These are phyloP conservation scores for Didymella pinodella DNA, from an alignment of 2,329 filamentous ascomycete species.

Conservation along the genomic window DNA sequence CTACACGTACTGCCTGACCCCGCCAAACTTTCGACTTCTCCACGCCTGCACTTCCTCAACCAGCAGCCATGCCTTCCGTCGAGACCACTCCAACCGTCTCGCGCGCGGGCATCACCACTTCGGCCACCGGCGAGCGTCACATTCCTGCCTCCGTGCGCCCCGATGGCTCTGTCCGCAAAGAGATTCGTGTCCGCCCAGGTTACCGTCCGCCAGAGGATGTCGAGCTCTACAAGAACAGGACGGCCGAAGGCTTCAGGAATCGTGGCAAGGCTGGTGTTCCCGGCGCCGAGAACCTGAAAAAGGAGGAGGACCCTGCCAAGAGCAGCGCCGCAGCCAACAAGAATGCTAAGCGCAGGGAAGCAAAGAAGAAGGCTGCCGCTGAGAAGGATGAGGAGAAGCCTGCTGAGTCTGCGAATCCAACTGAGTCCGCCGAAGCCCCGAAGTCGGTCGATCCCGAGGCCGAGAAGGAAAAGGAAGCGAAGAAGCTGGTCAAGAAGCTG, in stretches of 20 bases:
- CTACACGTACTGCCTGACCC: constrained; percentile 5
- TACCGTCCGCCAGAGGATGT: constrained; percentile 96
- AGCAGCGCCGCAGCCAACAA: constrained; percentile 70
- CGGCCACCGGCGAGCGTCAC: constrained; percentile 78
- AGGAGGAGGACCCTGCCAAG: constrained; percentile 56
- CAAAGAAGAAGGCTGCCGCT: constrained; percentile 64
- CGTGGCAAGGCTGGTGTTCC: constrained; percentile 74
- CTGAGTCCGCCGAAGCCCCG: constrained; percentile 35
- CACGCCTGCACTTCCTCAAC: neutral
- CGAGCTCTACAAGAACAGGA: constrained; percentile 93
- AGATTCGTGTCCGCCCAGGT: constrained; percentile 91
- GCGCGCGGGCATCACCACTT: constrained; percentile 70
- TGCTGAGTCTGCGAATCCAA: constrained; percentile 25
- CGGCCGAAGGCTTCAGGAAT: constrained; percentile 83
- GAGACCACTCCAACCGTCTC: constrained; percentile 44
- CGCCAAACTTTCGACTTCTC: neutral
- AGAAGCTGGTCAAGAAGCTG: constrained; percentile 91
- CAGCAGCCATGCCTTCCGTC: constrained; percentile 42
- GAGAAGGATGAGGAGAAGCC: constrained; percentile 51
- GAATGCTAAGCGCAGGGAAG: constrained; percentile 82
- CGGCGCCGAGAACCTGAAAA: constrained; percentile 68
- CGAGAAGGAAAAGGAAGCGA: constrained; percentile 90
- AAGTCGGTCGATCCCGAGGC: constrained; percentile 68
- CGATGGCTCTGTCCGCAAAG: constrained; percentile 90
- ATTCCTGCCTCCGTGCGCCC: constrained; percentile 87